phyloP scores from a whole-genome alignment of 2,329 filamentous ascomycete species.

The Monosporascus ibericus region DNA sequence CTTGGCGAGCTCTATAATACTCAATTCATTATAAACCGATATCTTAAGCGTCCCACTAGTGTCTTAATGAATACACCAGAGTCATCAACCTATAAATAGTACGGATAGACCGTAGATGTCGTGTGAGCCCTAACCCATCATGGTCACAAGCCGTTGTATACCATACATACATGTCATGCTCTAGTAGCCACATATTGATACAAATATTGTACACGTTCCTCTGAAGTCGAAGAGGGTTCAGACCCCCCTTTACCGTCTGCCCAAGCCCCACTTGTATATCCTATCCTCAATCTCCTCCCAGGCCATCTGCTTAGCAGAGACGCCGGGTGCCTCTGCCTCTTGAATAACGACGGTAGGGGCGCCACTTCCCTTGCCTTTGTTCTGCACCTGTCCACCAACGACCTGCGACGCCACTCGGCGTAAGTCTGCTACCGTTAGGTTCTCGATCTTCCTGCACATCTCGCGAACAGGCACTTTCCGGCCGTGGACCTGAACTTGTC shows the following conservation, averaged over 20 bases:
- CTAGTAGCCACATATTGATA: neutral
- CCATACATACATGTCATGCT: neutral
- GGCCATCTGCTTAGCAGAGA: constrained; percentile 59
- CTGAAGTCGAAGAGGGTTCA: neutral
- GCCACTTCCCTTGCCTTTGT: constrained; percentile 72
- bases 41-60: too few relatives aligned
- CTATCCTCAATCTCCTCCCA: constrained; percentile 90
- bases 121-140: neutral
- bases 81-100: neutral
- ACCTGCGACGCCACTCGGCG: constrained; percentile 74
- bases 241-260: constrained; percentile 37
- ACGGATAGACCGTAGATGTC: neutral
- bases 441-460: constrained; percentile 86
- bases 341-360: constrained; percentile 92
- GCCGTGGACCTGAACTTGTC: constrained; percentile 96
- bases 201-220: neutral
- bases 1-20: too few relatives aligned
- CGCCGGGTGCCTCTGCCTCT: constrained; percentile 72
- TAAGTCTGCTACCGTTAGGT: constrained; percentile 72
- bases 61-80: too few relatives aligned
- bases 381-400: constrained; percentile 69
- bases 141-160: neutral
- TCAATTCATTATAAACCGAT: too few relatives aligned
- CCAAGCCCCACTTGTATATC: constrained; percentile 78
- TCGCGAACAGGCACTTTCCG: constrained; percentile 85